phyloP scores from a whole-genome alignment of 371 early-diverging fungal genomes.

The Rhizoclosmatium hyalinum region DNA sequence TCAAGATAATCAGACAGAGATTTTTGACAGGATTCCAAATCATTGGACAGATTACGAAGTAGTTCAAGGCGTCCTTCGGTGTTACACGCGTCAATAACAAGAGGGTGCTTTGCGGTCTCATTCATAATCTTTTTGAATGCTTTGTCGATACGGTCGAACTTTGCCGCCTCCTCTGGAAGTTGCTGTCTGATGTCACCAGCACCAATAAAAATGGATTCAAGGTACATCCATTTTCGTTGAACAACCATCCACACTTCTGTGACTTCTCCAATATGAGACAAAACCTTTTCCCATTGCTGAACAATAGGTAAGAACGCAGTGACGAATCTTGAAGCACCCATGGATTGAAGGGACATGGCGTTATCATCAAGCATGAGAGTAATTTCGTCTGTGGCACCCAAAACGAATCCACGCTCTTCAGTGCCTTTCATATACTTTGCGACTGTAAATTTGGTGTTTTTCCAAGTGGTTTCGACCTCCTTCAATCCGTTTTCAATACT shows the following conservation, averaged over 20 bases:
- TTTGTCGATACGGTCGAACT: conserved; percentile 63
- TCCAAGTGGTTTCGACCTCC: conserved; percentile 64
- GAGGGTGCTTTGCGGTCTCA: conserved; percentile 60
- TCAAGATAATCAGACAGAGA: conserved; percentile 65
- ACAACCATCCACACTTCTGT: conserved; percentile 67
- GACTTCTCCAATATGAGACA: conserved; percentile 67
- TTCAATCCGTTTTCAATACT: conserved; percentile 65
- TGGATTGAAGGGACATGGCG: conserved; percentile 63
- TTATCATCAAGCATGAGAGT: conserved; percentile 61
- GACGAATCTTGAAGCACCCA: conserved; percentile 66
- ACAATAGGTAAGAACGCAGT: conserved; percentile 63
- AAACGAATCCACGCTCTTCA: conserved; percentile 63
- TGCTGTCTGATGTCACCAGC: conserved; percentile 64
- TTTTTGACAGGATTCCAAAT: conserved; percentile 65
- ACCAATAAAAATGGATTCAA: conserved; percentile 65
- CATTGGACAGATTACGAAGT: conserved; percentile 53
- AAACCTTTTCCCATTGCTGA: conserved; percentile 66
- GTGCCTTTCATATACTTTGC: conserved; percentile 66
- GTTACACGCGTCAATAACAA: conserved; percentile 63
- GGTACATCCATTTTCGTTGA: conserved; percentile 70
- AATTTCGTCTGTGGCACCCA: conserved; percentile 66
- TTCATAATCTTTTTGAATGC: conserved; percentile 65
- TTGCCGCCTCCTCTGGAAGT: conserved; percentile 65
- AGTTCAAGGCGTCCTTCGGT: conserved; percentile 59
- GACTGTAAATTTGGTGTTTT: conserved; percentile 57